Evolutionary conservation across 2,329 filamentous ascomycete species (phyloP).

Genomic region (Xylaria polymorpha): DNA sequence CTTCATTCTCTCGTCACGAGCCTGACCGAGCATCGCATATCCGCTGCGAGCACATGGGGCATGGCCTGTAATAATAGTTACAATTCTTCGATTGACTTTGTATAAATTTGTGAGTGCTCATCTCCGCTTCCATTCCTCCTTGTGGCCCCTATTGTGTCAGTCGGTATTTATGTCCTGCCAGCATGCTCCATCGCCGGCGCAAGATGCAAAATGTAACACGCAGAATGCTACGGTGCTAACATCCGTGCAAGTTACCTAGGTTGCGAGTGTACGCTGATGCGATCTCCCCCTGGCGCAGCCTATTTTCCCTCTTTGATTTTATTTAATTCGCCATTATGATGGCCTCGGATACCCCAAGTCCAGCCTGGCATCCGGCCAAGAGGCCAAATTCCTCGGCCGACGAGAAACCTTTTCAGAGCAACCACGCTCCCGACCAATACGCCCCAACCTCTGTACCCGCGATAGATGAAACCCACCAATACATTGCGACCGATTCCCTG

Average conservation of each 20-base stretch:
- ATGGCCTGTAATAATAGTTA: constrained; percentile 45
- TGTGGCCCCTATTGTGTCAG: constrained; percentile 23
- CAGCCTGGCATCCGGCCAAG: constrained; percentile 64
- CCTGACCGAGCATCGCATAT: constrained; percentile 27
- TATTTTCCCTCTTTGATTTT: constrained; percentile 43
- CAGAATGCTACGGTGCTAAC: constrained; percentile 37
- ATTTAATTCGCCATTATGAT: constrained; percentile 53
- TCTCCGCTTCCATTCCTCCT: constrained; percentile 23
- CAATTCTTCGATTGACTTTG: constrained; percentile 42
- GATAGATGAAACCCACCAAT: constrained; percentile 12
- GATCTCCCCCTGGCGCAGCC: constrained; percentile 38
- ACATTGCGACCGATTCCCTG: constrained; percentile 27
- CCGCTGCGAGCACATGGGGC: constrained; percentile 37
- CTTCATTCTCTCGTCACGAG: constrained; percentile 13
- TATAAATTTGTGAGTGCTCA: constrained; percentile 47
- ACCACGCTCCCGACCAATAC: constrained; percentile 8
- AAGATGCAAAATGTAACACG: not conserved
- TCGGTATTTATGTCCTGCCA: constrained; percentile 13
- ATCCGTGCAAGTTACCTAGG: constrained; percentile 6
- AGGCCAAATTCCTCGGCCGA: constrained; percentile 57
- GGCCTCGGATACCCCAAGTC: constrained; percentile 56
- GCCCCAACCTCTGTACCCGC: constrained; percentile 24
- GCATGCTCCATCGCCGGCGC: constrained; percentile 19
- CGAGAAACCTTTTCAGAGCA: constrained; percentile 35
- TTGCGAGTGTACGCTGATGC: constrained; percentile 36